These are phyloP conservation scores for Stephanodiscus triporus DNA, from an alignment of 108 stramenopile species.

Conservation along the genomic window DNA sequence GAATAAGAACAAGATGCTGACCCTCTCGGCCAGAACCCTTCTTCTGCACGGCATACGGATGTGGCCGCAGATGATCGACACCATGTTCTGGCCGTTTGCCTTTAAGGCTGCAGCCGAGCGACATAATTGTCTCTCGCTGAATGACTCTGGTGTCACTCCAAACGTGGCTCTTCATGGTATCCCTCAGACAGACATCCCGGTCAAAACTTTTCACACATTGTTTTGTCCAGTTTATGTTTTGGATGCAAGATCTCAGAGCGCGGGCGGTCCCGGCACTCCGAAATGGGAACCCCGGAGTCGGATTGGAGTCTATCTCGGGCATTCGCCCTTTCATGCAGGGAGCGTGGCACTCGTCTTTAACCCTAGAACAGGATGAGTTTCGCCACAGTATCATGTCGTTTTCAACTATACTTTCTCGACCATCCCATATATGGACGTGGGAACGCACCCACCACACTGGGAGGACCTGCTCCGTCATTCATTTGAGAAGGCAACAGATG, in stretches of 20 bases:
- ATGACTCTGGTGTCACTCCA: neutral
- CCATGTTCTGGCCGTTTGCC: constrained; percentile 64
- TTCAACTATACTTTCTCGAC: too few species aligned
- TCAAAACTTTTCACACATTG: constrained; percentile 14
- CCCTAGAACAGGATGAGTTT: too few species aligned
- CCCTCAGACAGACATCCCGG: neutral
- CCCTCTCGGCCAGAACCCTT: constrained; percentile 54
- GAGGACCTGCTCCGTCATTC: constrained; percentile 2
- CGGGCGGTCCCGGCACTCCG: neutral
- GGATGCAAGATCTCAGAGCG: constrained; percentile 15
- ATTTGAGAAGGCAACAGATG: constrained; percentile 1
- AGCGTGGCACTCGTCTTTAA: too few species aligned
- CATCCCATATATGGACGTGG: constrained; percentile 7
- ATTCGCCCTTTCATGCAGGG: too few species aligned
- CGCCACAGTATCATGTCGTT: too few species aligned
- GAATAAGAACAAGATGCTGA: constrained; percentile 40
- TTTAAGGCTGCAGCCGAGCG: constrained; percentile 19
- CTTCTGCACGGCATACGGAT: constrained; percentile 51
- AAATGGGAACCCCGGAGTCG: constrained; percentile 42
- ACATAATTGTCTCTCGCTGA: constrained; percentile 1
- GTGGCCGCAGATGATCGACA: constrained; percentile 44
- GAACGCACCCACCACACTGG: constrained; percentile 2
- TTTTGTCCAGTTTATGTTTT: constrained; percentile 26
- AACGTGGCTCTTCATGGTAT: constrained; percentile 28
- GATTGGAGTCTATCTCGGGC: constrained; percentile 46